These are phyloP conservation scores for Cladorrhinum sp. DNA, from an alignment of 2,329 filamentous ascomycete species.

Conservation along the genomic window DNA sequence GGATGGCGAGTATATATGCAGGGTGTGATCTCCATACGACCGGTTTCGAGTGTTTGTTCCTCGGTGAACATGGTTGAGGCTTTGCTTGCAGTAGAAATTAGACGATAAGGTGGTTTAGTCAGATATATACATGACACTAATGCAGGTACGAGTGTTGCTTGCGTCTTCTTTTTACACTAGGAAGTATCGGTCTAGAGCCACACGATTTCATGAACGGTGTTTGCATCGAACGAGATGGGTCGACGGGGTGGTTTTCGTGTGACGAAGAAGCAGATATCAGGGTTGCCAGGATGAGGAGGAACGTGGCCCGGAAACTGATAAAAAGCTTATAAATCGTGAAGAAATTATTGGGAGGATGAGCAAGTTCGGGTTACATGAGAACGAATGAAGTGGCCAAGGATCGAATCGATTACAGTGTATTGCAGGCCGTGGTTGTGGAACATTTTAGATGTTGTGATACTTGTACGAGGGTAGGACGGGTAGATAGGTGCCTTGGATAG, in stretches of 20 bases:
- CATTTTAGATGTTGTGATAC: neutral
- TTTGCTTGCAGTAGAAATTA: neutral
- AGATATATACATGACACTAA: constrained; percentile 15
- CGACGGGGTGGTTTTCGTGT: neutral
- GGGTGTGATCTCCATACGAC: no score
- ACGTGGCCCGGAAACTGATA: neutral
- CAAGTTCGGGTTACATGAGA: neutral
- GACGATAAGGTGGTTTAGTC: neutral
- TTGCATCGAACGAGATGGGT: neutral
- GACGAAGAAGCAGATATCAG: neutral
- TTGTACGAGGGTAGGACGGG: neutral
- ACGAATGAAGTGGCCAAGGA: neutral
- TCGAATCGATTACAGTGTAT: neutral
- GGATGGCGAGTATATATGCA: no score
- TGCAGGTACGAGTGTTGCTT: constrained; percentile 16
- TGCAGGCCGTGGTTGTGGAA: neutral
- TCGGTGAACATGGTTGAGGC: neutral
- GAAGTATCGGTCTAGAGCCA: neutral
- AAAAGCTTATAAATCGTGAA: neutral
- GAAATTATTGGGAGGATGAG: neutral
- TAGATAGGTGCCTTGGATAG: neutral
- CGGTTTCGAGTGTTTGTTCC: neutral
- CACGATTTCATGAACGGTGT: neutral
- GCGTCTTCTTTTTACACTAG: no score
- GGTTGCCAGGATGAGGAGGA: neutral